These are phyloP conservation scores for Malus hybrid DNA, from an alignment of 331 rosid genomes.

Conservation along the genomic window DNA sequence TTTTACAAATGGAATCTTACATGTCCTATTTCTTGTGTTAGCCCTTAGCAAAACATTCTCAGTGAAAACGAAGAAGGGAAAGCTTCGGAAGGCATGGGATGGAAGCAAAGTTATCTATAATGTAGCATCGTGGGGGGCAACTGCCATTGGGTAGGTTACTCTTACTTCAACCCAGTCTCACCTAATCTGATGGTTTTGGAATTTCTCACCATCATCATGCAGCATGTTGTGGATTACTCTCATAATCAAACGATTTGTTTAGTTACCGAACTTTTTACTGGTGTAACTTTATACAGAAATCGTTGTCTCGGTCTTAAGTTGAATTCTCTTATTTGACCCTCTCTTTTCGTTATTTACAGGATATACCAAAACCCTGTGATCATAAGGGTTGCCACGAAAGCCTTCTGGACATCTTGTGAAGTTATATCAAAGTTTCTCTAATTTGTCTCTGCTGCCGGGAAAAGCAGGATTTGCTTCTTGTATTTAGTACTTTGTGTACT, in stretches of 20 bases:
- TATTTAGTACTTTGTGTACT: slow-evolving; percentile 4
- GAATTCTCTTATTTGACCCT: not conserved
- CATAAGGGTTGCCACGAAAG: slow-evolving; percentile 69
- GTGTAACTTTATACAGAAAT: not conserved
- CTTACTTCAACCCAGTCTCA: not conserved
- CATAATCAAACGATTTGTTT: not conserved
- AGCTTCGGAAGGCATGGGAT: slow-evolving; percentile 95
- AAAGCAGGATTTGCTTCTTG: not conserved
- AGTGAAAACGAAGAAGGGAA: slow-evolving; percentile 76
- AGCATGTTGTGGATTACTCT: not conserved
- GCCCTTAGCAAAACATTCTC: slow-evolving; percentile 98
- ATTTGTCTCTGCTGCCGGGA: not conserved
- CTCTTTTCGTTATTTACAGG: slow-evolving; percentile 34
- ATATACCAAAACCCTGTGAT: slow-evolving; percentile 95
- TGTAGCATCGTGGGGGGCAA: slow-evolving; percentile 99
- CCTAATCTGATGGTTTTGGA: not conserved
- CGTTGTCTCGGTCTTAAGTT: not conserved
- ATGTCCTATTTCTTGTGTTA: slow-evolving; percentile 16
- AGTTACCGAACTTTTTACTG: not conserved
- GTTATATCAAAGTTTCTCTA: slow-evolving; percentile 88
- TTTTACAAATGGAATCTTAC: slow-evolving; percentile 16
- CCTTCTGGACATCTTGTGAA: slow-evolving; percentile 95
- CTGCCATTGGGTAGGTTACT: slow-evolving; percentile 76
- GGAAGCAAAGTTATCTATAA: slow-evolving; percentile 94
- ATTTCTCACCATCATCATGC: not conserved